Percentiles rank a stretch among this genome's conserved stretches.
These are phyloP conservation scores for Exophiala sp. DNA, from an alignment of 2,329 filamentous ascomycete genomes.

Conservation along the genomic window DNA sequence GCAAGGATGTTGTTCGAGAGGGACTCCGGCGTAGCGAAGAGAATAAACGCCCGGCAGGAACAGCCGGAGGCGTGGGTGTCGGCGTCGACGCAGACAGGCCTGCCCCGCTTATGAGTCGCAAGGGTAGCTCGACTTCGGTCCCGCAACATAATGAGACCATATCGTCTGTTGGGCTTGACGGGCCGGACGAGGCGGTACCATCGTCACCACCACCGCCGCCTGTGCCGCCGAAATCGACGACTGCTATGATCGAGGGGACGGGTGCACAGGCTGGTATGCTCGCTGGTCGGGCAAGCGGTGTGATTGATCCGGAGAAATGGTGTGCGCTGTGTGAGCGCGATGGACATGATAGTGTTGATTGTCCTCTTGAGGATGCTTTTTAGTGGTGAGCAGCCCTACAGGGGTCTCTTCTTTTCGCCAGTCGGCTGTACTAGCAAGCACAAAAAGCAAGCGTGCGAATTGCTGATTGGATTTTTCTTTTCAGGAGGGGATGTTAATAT, in stretches of 20 bases:
- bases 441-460: too few relatives aligned
- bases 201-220: conserved; percentile 40
- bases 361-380: conserved; percentile 73
- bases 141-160: conserved; percentile 5
- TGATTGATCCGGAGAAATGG: conserved; percentile 85
- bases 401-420: too few relatives aligned
- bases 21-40: conserved; percentile 1
- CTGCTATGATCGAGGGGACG: conserved; percentile 40
- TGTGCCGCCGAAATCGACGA: conserved; percentile 5
- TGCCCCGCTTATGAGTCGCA: conserved; percentile 23
- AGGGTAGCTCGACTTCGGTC: conserved; percentile 6
- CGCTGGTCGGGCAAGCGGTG: conserved; percentile 72
- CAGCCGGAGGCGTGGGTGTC: neutral
- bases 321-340: conserved; percentile 95
- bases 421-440: too few relatives aligned
- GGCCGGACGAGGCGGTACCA: conserved; percentile 51
- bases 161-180: conserved; percentile 28
- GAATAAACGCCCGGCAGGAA: neutral
- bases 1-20: conserved; percentile 19
- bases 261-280: conserved; percentile 53
- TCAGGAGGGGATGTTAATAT: too few relatives aligned
- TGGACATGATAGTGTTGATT: conserved; percentile 93
- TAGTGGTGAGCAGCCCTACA: conserved; percentile 5
- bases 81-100: conserved; percentile 16
- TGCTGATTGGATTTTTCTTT: too few relatives aligned